A percentile compares a stretch with the other conserved stretches of the same genome.
phyloP scores from a whole-genome alignment of 2,329 filamentous ascomycete genomes.

The Fusarium subtropicale region DNA sequence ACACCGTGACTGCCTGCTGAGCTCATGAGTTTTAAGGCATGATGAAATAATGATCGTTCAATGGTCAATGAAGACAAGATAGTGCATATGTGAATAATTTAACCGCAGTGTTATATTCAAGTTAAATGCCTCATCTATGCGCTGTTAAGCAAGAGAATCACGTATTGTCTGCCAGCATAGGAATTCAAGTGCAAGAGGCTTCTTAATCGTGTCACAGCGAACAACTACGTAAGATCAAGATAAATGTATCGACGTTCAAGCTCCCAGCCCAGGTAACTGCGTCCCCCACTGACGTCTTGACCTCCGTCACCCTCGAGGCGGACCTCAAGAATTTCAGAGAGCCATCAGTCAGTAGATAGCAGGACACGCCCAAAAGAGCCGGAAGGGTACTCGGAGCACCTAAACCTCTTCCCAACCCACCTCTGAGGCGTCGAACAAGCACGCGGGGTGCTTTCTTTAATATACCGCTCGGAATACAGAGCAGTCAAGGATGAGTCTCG shows the following conservation, averaged over 20 bases:
- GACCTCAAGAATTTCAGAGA: constrained; percentile 15
- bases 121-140: too few relatives aligned
- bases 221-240: not conserved
- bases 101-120: not conserved
- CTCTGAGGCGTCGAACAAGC: constrained; percentile 45
- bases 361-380: constrained; percentile 56
- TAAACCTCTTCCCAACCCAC: constrained; percentile 41
- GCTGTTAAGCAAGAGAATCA: not conserved
- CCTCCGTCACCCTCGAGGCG: constrained; percentile 12
- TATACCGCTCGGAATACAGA: constrained; percentile 83
- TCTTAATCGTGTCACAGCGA: not conserved
- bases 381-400: constrained; percentile 53
- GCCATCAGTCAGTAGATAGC: constrained; percentile 50
- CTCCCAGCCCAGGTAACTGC: constrained; percentile 49
- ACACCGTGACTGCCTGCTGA: constrained; percentile 28
- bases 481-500: constrained; percentile 78
- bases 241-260: constrained; percentile 58
- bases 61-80: not conserved
- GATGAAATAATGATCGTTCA: not conserved
- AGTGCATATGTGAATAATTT: not conserved
- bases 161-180: not conserved
- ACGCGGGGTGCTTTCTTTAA: constrained; percentile 49
- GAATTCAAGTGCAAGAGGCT: not conserved
- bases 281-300: constrained; percentile 45
- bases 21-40: not conserved